A percentile compares a stretch with the other conserved stretches of the same genome.
phyloP scores from a whole-genome alignment of 2,329 filamentous ascomycete genomes.

The Claviceps humidiphila region DNA sequence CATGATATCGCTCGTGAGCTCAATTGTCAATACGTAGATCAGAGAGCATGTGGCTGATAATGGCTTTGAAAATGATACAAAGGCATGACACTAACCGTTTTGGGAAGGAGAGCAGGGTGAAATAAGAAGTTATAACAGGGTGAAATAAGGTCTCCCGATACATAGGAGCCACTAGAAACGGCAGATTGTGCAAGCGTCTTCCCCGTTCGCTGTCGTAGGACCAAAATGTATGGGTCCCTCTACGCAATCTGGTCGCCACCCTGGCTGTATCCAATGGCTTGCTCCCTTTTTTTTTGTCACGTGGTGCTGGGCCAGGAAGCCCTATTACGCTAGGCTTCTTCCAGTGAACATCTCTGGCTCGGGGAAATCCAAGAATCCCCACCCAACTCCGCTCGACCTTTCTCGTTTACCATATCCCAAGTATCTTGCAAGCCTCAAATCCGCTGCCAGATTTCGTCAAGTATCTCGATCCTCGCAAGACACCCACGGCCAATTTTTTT shows the following conservation, averaged over 20 bases:
- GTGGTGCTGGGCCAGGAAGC: slow-evolving; percentile 23
- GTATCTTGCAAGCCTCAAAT: slow-evolving; percentile 39
- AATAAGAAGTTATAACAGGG: too few relatives aligned
- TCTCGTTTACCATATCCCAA: slow-evolving; percentile 33
- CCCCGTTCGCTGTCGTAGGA: slow-evolving; percentile 7
- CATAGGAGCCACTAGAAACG: neutral
- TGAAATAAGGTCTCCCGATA: too few relatives aligned
- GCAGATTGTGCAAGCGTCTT: slow-evolving; percentile 6
- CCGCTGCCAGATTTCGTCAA: slow-evolving; percentile 43
- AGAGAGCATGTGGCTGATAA: too few relatives aligned
- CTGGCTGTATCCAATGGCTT: slow-evolving; percentile 9
- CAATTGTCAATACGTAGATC: too few relatives aligned
- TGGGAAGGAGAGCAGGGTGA: too few relatives aligned
- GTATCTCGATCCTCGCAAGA: slow-evolving; percentile 34
- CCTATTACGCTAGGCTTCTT: slow-evolving; percentile 25
- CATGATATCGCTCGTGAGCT: too few relatives aligned
- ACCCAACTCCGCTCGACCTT: slow-evolving; percentile 33
- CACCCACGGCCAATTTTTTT: slow-evolving; percentile 23
- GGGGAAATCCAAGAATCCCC: slow-evolving; percentile 20
- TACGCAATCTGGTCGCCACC: neutral
- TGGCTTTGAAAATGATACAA: too few relatives aligned
- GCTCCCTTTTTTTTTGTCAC: slow-evolving; percentile 14
- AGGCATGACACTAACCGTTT: too few relatives aligned
- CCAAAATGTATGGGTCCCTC: slow-evolving; percentile 1
- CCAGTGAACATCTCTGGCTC: slow-evolving; percentile 23